Evolutionary conservation across 192 early-diverging fungal genomes (phyloP).

Genomic region (Podila verticillata): DNA sequence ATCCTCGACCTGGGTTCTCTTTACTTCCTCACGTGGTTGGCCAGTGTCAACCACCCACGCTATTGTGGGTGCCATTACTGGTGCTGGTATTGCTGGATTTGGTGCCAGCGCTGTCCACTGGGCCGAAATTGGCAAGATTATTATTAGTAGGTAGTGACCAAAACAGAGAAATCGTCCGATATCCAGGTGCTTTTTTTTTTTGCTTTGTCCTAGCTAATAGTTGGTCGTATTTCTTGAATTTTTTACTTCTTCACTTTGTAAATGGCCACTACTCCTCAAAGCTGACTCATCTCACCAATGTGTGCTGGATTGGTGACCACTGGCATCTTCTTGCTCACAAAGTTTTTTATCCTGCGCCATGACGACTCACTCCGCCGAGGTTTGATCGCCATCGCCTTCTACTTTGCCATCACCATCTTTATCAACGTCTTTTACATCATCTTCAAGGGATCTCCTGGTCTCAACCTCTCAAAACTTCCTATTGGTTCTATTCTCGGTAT

Average conservation of each 20-base stretch:
- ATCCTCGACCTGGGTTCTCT: constrained; percentile 80
- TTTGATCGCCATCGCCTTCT: constrained; percentile 74
- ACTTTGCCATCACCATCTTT: constrained; percentile 73
- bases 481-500: constrained; percentile 67
- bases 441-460: constrained; percentile 72
- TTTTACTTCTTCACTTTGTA: neutral
- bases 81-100: constrained; percentile 79
- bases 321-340: constrained; percentile 72
- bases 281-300: constrained; percentile 82
- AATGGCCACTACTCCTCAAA: constrained; percentile 62
- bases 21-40: constrained; percentile 71
- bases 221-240: no score
- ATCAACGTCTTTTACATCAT: constrained; percentile 78
- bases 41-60: constrained; percentile 90
- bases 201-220: no score
- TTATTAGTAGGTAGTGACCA: neutral
- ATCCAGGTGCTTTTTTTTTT: neutral
- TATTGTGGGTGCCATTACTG: constrained; percentile 83
- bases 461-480: constrained; percentile 49
- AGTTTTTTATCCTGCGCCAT: constrained; percentile 68
- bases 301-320: constrained; percentile 72
- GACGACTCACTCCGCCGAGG: constrained; percentile 72
- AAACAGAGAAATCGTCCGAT: neutral
- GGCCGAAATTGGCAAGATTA: constrained; percentile 45
- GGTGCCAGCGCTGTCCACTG: constrained; percentile 72